Evolutionary conservation across 345 rosid species (phyloP).

Genomic region (Lenwebbia sp.): DNA sequence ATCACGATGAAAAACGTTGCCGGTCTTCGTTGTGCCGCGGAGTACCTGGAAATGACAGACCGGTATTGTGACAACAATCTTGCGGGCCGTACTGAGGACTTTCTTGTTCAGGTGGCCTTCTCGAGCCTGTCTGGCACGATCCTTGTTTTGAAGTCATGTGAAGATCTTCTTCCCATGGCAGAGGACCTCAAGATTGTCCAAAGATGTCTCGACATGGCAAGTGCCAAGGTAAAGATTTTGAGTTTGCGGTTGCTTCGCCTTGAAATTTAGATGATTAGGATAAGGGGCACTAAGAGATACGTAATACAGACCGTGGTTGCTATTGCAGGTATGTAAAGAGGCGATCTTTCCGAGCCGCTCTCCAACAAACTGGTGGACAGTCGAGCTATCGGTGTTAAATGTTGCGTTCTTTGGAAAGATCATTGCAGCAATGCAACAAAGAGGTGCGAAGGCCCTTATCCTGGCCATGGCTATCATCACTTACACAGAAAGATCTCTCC

Average conservation of each 20-base stretch:
- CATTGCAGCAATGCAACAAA: slow-evolving; percentile 42
- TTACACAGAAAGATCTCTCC: slow-evolving; percentile 62
- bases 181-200: slow-evolving; percentile 60
- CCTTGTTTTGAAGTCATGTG: slow-evolving; percentile 71
- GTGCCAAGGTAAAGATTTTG: slow-evolving; percentile 34
- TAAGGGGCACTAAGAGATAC: not conserved
- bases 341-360: slow-evolving; percentile 70
- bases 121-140: slow-evolving; percentile 67
- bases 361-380: slow-evolving; percentile 93
- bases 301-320: not conserved
- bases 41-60: slow-evolving; percentile 80
- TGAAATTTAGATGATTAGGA: not conserved
- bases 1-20: slow-evolving; percentile 90
- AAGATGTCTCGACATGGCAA: slow-evolving; percentile 49
- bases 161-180: slow-evolving; percentile 65
- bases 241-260: not conserved
- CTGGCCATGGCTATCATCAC: slow-evolving; percentile 49
- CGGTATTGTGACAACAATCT: slow-evolving; percentile 62
- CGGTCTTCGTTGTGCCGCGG: slow-evolving; percentile 83
- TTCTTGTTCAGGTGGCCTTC: slow-evolving; percentile 68
- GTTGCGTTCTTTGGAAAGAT: slow-evolving; percentile 38
- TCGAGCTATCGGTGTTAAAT: slow-evolving; percentile 69
- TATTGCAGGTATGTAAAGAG: slow-evolving; percentile 55
- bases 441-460: slow-evolving; percentile 50
- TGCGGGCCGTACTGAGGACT: slow-evolving; percentile 78